A percentile compares a stretch with the other conserved stretches of the same genome.
Evolutionary conservation across 352 stramenopile species (phyloP).

Genomic region (Phytophthora litchii): DNA sequence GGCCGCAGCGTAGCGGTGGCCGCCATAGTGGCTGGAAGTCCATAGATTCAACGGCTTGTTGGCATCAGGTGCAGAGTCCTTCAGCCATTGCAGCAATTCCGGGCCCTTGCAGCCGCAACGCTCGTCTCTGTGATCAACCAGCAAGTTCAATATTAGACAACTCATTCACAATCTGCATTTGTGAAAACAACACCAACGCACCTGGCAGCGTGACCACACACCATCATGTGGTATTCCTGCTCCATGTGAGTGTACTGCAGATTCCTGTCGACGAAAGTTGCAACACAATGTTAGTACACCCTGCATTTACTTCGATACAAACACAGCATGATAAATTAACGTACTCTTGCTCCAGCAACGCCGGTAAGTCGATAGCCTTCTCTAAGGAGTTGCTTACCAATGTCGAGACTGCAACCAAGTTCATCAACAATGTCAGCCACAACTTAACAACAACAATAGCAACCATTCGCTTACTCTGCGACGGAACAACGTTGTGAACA

Average conservation of each 20-base stretch:
- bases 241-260: conserved; percentile 46
- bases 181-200: not conserved
- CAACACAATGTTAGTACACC: not conserved
- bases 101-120: conserved; percentile 77
- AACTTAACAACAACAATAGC: not conserved
- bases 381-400: conserved; percentile 45
- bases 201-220: conserved; percentile 63
- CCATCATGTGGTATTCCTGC: conserved; percentile 63
- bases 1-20: conserved; percentile 74
- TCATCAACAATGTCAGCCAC: not conserved
- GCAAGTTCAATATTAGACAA: conserved; percentile 15
- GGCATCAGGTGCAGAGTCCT: conserved; percentile 34
- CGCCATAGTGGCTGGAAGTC: conserved; percentile 72
- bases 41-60: conserved; percentile 59
- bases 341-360: conserved; percentile 42
- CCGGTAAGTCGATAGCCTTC: conserved; percentile 35
- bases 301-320: no score
- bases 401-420: conserved; percentile 33
- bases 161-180: not conserved
- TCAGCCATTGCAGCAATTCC: conserved; percentile 69
- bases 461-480: conserved; percentile 43
- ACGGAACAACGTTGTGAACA: conserved; percentile 50
- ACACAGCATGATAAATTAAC: not conserved
- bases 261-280: conserved; percentile 29
- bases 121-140: conserved; percentile 47